Base-by-base conservation (phyloP, 1,284 basidiomycete genomes). In the Wolfiporia cocos region DNA sequence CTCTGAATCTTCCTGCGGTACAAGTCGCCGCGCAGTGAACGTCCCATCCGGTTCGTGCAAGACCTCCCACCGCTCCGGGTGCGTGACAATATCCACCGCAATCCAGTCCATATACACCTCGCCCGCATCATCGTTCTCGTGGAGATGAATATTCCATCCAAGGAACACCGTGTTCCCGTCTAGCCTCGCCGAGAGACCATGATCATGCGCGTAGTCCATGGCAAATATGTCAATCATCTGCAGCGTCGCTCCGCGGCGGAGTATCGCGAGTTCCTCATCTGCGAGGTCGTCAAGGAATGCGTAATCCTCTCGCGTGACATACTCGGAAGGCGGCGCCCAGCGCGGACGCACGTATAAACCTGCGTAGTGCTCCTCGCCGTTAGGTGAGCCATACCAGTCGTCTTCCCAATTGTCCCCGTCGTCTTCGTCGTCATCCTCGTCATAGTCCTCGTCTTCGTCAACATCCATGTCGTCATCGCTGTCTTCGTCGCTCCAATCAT, bases 101-200 rank as follows among this genome's bases (percentile, higher is more conserved):
- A 76, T 56, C 53, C 67, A 65, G 12, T 61, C 62, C 58, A 85
- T 73, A 54, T 67, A 85, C 28, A 51, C 47, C 31, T 73, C 68
- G 24, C 81, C 81, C 23, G 66, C 66, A 10, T 62, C 57, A 52
- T 82, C 79, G 36, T 67, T 65, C 4, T 61, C 63, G 22, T 66
- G 66, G 34, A 76, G 57, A 18, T 59, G 51, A 42, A 86, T 70
- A 50, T 84, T 85, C 78, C 78, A 86, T 4, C 82, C 83, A 7
- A 86, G 65, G 49, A 68, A 77, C 9, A 83, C 52, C 23, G 69
- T 60, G 53, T 65, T 67, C 44, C 61, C 58, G 31, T 64, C 64
- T 39, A 61, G 67, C 37, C 73, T 45, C 20, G 58, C 62, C 4
- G 43, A 46, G 14, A 85, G 65, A 2, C 82, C 82, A 3, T 65